Percentiles rank a stretch among this genome's conserved stretches.
Evolutionary conservation across 1,139 yeast genomes (phyloP).

Genomic region (Pichia sp.): DNA sequence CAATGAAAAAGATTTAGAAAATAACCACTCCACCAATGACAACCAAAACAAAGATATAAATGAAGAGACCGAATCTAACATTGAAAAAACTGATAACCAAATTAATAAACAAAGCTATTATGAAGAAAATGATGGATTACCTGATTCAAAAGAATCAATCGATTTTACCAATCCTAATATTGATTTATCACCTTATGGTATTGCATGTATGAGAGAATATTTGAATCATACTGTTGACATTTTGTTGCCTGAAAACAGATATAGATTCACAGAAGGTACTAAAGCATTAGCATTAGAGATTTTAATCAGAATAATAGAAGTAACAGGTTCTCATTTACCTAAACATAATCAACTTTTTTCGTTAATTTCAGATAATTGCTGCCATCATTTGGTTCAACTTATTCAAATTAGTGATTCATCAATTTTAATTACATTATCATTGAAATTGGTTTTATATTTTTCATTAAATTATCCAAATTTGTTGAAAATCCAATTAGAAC

Average conservation of each 20-base stretch:
- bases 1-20: no score
- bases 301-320: constrained; percentile 74
- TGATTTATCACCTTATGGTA: constrained; percentile 50
- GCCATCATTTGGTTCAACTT: constrained; percentile 75
- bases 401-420: constrained; percentile 65
- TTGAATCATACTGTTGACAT: constrained; percentile 75
- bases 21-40: no score
- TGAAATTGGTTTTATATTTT: constrained; percentile 69
- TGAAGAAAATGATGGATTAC: background rate
- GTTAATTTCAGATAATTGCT: constrained; percentile 69
- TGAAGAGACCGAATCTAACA: background rate
- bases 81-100: background rate
- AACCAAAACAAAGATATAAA: no score
- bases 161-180: constrained; percentile 17
- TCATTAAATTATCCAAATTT: constrained; percentile 52
- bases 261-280: constrained; percentile 82
- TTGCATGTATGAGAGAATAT: constrained; percentile 61
- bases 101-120: no score
- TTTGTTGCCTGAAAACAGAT: constrained; percentile 75
- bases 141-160: constrained; percentile 4
- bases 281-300: constrained; percentile 76
- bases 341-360: constrained; percentile 61
- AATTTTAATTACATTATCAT: constrained; percentile 63
- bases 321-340: constrained; percentile 65
- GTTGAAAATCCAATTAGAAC: constrained; percentile 62